These are phyloP conservation scores for Cystobasidiaceae sp. DNA, from an alignment of 1,284 basidiomycete genomes.

Conservation along the genomic window DNA sequence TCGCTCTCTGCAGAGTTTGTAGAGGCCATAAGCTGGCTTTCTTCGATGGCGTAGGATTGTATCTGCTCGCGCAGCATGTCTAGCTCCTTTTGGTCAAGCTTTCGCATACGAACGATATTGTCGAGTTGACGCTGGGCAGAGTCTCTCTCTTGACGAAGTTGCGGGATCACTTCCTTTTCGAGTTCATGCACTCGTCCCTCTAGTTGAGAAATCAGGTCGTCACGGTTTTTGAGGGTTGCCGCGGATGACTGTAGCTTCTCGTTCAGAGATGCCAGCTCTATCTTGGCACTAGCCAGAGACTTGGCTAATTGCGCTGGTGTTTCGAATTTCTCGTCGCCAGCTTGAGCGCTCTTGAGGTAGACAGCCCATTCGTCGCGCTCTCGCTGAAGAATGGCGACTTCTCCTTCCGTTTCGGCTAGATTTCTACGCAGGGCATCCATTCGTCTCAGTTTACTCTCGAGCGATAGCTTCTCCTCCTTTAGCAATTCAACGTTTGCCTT, in stretches of 20 bases:
- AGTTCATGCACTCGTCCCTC: conserved; percentile 36
- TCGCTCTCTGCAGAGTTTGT: conserved; percentile 26
- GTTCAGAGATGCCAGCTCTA: conserved; percentile 37
- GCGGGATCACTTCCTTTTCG: conserved; percentile 31
- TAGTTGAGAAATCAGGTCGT: conserved; percentile 40
- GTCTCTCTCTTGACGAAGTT: conserved; percentile 17
- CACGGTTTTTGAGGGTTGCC: conserved; percentile 36
- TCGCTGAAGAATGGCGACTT: conserved; percentile 57
- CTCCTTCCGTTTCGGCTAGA: conserved; percentile 58
- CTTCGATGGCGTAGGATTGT: conserved; percentile 40
- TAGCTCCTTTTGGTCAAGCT: conserved; percentile 37
- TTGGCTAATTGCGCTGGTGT: conserved; percentile 38
- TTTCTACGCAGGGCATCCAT: conserved; percentile 58
- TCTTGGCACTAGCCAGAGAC: conserved; percentile 36
- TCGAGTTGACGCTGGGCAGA: conserved; percentile 17
- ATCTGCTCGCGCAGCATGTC: conserved; percentile 42
- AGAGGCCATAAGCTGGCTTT: conserved; percentile 38
- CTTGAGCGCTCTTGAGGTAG: conserved; percentile 10
- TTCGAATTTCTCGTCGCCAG: conserved; percentile 24
- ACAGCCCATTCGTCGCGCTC: conserved; percentile 50
- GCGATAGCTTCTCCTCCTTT: conserved; percentile 63
- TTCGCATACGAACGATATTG: conserved; percentile 32
- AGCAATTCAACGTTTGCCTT: conserved; percentile 62
- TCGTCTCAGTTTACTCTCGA: conserved; percentile 57
- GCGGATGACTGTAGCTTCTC: conserved; percentile 35